These are phyloP conservation scores for Carex pumila DNA, from an alignment of 176 grass and related monocot species.

Conservation along the genomic window DNA sequence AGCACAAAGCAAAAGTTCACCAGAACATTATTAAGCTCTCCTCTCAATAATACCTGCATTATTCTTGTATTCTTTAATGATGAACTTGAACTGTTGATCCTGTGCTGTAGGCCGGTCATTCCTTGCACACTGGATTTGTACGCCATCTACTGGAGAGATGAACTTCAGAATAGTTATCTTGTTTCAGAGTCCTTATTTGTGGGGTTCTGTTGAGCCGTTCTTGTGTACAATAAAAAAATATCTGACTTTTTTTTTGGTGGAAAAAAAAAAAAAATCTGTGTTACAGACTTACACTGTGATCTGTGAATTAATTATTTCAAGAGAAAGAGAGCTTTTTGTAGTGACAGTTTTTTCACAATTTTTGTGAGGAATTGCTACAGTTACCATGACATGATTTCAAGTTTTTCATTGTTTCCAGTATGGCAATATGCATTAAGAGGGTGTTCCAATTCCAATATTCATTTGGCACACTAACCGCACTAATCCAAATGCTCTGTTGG, in stretches of 20 bases:
- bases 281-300: not conserved
- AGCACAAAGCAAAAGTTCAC: not conserved
- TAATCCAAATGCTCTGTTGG: not conserved
- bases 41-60: not conserved
- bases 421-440: too few relatives aligned
- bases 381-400: too few relatives aligned
- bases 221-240: not conserved
- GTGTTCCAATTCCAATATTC: not conserved
- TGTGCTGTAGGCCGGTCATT: conserved; percentile 31
- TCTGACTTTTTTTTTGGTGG: not conserved
- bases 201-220: not conserved
- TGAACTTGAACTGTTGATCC: not conserved
- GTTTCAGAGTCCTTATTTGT: not conserved
- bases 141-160: conserved; percentile 4
- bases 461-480: not conserved
- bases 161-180: not conserved
- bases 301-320: not conserved
- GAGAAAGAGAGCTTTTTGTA: not conserved
- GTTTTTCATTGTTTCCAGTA: too few relatives aligned
- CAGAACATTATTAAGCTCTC: not conserved
- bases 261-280: not conserved
- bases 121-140: conserved; percentile 24
- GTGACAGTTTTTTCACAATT: not conserved
- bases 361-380: not conserved
- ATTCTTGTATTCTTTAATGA: not conserved